Conservation (phyloP, 1,284 basidiomycete species). For the Blastosporella zonata region DNA sequence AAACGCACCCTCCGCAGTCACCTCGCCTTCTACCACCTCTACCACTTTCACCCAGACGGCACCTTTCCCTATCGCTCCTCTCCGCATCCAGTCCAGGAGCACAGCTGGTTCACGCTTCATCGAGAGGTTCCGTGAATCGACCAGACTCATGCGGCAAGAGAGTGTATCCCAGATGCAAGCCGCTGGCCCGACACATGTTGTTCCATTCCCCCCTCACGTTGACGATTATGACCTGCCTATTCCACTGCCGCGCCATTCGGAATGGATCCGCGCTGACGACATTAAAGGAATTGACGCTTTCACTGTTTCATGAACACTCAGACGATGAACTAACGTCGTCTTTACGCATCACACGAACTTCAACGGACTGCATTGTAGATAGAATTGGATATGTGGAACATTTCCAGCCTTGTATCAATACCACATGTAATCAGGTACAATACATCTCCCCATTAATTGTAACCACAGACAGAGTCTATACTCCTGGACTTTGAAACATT, state of each 20-base stretch:
- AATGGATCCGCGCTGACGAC: constrained; percentile 56
- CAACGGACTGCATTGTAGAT: constrained; percentile 1
- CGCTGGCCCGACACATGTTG: constrained; percentile 16
- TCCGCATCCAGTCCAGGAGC: constrained; percentile 20
- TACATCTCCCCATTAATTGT: constrained; percentile 3
- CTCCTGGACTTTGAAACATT: not conserved
- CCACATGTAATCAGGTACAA: constrained; percentile 7
- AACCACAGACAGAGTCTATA: not conserved
- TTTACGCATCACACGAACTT: not conserved
- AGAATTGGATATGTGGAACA: constrained; percentile 8
- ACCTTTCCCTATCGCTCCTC: constrained; percentile 20
- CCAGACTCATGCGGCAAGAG: constrained; percentile 27
- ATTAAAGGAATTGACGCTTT: constrained; percentile 23
- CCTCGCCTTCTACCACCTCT: constrained; percentile 7
- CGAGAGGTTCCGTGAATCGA: constrained; percentile 38
- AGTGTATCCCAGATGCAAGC: constrained; percentile 21
- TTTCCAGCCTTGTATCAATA: constrained; percentile 8
- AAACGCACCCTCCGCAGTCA: constrained; percentile 10
- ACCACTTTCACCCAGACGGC: not conserved
- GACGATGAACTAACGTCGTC: not conserved
- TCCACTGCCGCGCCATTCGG: constrained; percentile 44
- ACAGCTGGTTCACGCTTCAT: constrained; percentile 34
- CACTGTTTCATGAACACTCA: constrained; percentile 9
- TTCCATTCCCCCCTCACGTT: constrained; percentile 40
- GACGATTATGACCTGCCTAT: constrained; percentile 55